Base-by-base conservation (phyloP, 148 eudicot genomes). In the Chenopodium quinoa region DNA sequence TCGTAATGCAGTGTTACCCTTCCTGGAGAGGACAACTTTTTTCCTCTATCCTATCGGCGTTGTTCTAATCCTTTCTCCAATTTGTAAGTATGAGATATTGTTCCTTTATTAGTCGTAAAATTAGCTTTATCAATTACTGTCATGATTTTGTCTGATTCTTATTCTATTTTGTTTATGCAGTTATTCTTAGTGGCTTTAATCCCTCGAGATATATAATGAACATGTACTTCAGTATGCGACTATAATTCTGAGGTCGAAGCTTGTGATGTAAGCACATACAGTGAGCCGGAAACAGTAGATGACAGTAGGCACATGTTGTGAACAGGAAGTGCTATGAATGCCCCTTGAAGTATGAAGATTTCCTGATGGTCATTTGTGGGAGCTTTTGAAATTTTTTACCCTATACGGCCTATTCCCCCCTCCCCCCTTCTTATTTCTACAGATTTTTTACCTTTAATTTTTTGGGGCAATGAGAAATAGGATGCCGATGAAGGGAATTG, bases 181-280 rank as follows among this genome's bases (percentile, higher is more conserved):
- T 92, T 75, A 91, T 90, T 75, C 86, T 96, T 79, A 86, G 91
- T 44, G 98, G 99, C 87, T 94, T 96, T 82, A 96, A 90, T 86
- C 99, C 99, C 11, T 94, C 99, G 78, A 96, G 98, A 94, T 91
- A 92, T 44, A 80, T 91, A 83, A 88, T 96, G 97, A 94, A 92
- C 87, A 81, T 91, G 79, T 92, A 92, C 90, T 96, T 96, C 89
- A 90, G 98, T 82, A 89, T 76, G 52, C 78, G 89, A 83, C 81
- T 84, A 77, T 96, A 86, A 90, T 87, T 37, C 29, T 16, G 34
- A 80, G 77, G 68, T 68, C 83, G 77, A 80, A 82, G 44, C 46
- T 68, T 73, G 48, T 82, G 68, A 73, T 56, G 66, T 77, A 13
- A 75, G 69, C 84, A 79, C 63, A 79, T 48, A 79, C 77, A 80